Conservation (phyloP, 495 filamentous ascomycete genomes). For the Penicillium egyptiacum region DNA sequence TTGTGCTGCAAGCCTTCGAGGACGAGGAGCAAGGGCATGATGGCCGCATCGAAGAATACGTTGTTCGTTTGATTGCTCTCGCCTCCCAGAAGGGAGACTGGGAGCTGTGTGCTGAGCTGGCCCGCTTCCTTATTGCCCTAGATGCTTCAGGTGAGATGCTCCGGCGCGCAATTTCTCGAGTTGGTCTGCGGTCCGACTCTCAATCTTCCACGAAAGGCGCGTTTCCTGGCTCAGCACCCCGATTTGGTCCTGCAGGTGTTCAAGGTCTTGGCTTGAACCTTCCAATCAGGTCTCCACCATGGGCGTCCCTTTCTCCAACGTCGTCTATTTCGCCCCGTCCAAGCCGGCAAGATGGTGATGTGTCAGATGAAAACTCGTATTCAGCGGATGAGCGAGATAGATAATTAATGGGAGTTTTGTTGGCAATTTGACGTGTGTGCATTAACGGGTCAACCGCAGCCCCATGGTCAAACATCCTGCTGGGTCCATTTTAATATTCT, state of each 20-base stretch:
- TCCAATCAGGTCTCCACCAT: slow-evolving; percentile 36
- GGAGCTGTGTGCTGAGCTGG: slow-evolving; percentile 95
- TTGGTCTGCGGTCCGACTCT: slow-evolving; percentile 43
- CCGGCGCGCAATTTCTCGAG: slow-evolving; percentile 71
- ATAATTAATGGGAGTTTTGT: slow-evolving; percentile 13
- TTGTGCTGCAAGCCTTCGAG: slow-evolving; percentile 94
- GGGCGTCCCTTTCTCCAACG: slow-evolving; percentile 40
- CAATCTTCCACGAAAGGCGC: slow-evolving; percentile 24
- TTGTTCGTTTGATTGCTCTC: slow-evolving; percentile 76
- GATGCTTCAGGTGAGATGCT: slow-evolving; percentile 84
- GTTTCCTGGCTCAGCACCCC: slow-evolving; percentile 21
- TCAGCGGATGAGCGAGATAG: slow-evolving; percentile 18
- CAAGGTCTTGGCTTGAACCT: slow-evolving; percentile 45
- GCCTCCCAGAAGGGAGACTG: slow-evolving; percentile 87
- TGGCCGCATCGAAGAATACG: slow-evolving; percentile 59
- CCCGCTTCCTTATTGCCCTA: slow-evolving; percentile 87
- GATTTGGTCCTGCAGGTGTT: slow-evolving; percentile 31
- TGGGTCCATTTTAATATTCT: too few species aligned
- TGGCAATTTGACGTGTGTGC: not conserved
- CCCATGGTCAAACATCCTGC: not conserved
- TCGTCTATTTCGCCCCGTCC: slow-evolving; percentile 31
- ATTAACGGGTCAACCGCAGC: not conserved
- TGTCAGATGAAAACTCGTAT: slow-evolving; percentile 23
- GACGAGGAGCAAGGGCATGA: slow-evolving; percentile 71
- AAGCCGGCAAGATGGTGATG: slow-evolving; percentile 24